Evolutionary conservation across 2,329 filamentous ascomycete genomes (phyloP).

Genomic region (Ramularia collo-cygni): DNA sequence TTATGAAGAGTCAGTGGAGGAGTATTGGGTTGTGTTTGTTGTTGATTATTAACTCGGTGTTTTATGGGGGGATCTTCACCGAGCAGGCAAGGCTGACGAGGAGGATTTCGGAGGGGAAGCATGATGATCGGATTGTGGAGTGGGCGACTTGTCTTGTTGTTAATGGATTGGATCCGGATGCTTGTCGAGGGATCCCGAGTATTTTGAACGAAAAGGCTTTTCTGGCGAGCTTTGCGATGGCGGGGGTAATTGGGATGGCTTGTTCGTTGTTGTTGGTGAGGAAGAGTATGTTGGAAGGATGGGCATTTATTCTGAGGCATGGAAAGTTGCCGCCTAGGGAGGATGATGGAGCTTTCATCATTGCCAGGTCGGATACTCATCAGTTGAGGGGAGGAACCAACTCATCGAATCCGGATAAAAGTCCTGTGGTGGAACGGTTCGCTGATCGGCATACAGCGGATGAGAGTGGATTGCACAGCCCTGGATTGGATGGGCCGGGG

Average conservation of each 20-base stretch:
- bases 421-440: too few relatives aligned
- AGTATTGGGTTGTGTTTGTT: conserved; percentile 73
- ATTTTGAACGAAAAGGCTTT: conserved; percentile 61
- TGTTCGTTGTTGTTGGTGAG: conserved; percentile 68
- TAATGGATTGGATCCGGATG: conserved; percentile 52
- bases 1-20: conserved; percentile 76
- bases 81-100: conserved; percentile 59
- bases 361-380: too few relatives aligned
- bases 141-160: conserved; percentile 62
- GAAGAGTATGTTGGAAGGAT: conserved; percentile 68
- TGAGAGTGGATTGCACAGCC: too few relatives aligned
- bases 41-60: conserved; percentile 72
- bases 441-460: too few relatives aligned
- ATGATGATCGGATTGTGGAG: conserved; percentile 41
- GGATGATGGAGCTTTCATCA: background rate
- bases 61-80: conserved; percentile 75
- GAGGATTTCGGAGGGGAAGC: conserved; percentile 40
- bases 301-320: conserved; percentile 51
- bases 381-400: too few relatives aligned
- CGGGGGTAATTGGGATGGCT: conserved; percentile 75
- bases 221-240: conserved; percentile 63
- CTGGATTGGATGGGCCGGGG: too few relatives aligned
- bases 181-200: conserved; percentile 54
- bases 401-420: too few relatives aligned
- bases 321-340: conserved; percentile 7